phyloP scores from a whole-genome alignment of 768 basidiomycete species.

The Rhodosporidiobolus sp. region DNA sequence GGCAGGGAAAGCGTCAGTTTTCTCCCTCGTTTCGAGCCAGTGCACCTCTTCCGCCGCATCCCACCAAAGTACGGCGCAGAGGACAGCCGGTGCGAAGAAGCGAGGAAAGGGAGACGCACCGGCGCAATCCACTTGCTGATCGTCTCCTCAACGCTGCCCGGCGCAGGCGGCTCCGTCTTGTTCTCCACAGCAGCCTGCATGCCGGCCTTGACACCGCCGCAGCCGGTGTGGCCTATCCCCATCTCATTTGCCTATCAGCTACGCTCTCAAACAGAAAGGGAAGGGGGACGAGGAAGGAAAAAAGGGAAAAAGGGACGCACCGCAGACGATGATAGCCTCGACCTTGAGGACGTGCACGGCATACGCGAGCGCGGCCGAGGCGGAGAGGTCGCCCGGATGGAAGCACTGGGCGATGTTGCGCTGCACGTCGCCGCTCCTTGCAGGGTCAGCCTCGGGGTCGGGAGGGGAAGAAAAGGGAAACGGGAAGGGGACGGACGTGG shows the following conservation, averaged over 20 bases:
- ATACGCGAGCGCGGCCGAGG: slow-evolving; percentile 42
- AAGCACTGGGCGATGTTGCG: slow-evolving; percentile 45
- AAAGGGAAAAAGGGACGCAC: slow-evolving; percentile 1
- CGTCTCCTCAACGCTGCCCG: slow-evolving; percentile 21
- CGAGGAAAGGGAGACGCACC: slow-evolving; percentile 1
- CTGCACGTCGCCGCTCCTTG: slow-evolving; percentile 11
- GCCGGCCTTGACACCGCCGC: slow-evolving; percentile 36
- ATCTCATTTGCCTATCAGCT: background rate
- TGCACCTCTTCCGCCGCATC: too few relatives aligned
- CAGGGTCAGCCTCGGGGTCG: too few relatives aligned
- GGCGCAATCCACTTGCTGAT: slow-evolving; percentile 39
- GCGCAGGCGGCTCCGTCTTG: background rate
- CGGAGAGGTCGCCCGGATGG: slow-evolving; percentile 40
- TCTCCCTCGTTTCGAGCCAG: too few relatives aligned
- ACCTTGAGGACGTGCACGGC: slow-evolving; percentile 44
- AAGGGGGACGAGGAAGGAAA: too few relatives aligned
- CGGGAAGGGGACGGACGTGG: slow-evolving; percentile 34
- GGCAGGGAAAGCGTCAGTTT: background rate
- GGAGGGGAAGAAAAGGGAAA: background rate
- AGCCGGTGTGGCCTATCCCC: slow-evolving; percentile 37
- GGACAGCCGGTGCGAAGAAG: too few relatives aligned
- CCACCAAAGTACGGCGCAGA: too few relatives aligned
- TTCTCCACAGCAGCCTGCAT: slow-evolving; percentile 31
- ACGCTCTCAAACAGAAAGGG: background rate
- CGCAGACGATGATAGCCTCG: slow-evolving; percentile 44